Percentiles rank a stretch among this genome's conserved stretches.
phyloP scores from a whole-genome alignment of 495 filamentous ascomycete genomes.

The Penicillium taxi region DNA sequence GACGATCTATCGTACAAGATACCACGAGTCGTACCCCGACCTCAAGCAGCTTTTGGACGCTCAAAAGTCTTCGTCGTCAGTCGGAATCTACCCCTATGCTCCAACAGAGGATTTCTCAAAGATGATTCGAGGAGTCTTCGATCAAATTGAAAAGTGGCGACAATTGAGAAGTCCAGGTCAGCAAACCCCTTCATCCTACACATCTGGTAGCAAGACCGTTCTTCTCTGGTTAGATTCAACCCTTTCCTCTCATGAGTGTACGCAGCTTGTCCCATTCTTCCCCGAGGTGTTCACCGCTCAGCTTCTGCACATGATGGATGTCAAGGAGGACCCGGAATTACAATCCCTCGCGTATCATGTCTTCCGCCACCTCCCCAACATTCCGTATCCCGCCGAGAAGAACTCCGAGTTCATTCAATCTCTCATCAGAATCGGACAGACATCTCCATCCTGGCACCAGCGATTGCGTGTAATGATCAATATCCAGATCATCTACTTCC shows the following conservation, averaged over 20 bases:
- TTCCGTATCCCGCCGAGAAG: slow-evolving; percentile 82
- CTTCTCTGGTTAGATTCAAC: slow-evolving; percentile 91
- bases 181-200: slow-evolving; percentile 90
- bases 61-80: slow-evolving; percentile 70
- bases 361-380: slow-evolving; percentile 92
- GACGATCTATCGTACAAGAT: slow-evolving; percentile 77
- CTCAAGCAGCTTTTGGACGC: slow-evolving; percentile 64
- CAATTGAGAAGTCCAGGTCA: slow-evolving; percentile 77
- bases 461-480: slow-evolving; percentile 95
- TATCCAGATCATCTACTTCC: slow-evolving; percentile 99
- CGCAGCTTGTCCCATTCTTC: slow-evolving; percentile 84
- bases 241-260: slow-evolving; percentile 86
- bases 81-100: slow-evolving; percentile 77
- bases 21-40: slow-evolving; percentile 85
- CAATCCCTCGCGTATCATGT: slow-evolving; percentile 94
- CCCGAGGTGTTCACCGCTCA: slow-evolving; percentile 80
- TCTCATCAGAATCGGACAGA: slow-evolving; percentile 82
- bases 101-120: slow-evolving; percentile 65
- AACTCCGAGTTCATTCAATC: slow-evolving; percentile 75
- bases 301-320: slow-evolving; percentile 98
- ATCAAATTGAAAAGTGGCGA: slow-evolving; percentile 78
- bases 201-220: slow-evolving; percentile 91
- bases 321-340: slow-evolving; percentile 95
- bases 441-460: slow-evolving; percentile 89
- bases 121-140: slow-evolving; percentile 70